Conservation (phyloP, 345 rosid genomes). For the Camelina sativa region DNA sequence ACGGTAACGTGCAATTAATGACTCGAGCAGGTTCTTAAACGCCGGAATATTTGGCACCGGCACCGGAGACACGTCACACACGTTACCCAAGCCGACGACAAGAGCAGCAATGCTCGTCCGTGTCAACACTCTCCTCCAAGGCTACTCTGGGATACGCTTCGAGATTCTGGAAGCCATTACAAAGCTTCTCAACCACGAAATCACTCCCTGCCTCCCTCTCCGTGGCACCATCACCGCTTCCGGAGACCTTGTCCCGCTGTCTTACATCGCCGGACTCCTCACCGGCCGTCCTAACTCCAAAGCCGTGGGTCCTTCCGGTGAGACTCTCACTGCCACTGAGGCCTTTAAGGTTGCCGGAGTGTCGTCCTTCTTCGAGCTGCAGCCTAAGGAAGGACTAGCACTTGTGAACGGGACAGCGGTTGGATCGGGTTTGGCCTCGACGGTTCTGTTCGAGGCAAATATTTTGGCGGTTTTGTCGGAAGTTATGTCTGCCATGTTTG, state of each 20-base stretch:
- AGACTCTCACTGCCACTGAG: constrained; percentile 51
- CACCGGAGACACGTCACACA: constrained; percentile 52
- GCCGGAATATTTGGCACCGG: constrained; percentile 71
- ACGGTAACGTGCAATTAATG: constrained; percentile 17
- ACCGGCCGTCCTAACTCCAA: constrained; percentile 66
- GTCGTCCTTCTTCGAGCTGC: constrained; percentile 57
- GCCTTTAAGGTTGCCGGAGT: constrained; percentile 57
- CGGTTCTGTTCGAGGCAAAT: constrained; percentile 61
- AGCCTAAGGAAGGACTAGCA: constrained; percentile 80
- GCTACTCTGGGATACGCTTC: constrained; percentile 76
- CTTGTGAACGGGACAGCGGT: constrained; percentile 72
- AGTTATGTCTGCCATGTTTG: constrained; percentile 58
- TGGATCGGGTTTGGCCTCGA: constrained; percentile 71
- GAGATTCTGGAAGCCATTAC: constrained; percentile 74
- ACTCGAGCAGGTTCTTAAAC: constrained; percentile 60
- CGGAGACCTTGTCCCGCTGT: constrained; percentile 71
- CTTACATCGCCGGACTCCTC: constrained; percentile 72
- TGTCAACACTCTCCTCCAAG: constrained; percentile 76
- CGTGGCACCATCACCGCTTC: constrained; percentile 78
- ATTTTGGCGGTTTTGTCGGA: constrained; percentile 54
- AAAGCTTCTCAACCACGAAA: constrained; percentile 61
- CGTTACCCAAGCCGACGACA: constrained; percentile 60
- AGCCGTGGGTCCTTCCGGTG: constrained; percentile 64
- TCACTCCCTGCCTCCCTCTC: constrained; percentile 77
- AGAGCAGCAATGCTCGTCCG: constrained; percentile 80